These are phyloP conservation scores for Myriosclerotinia scirpicola DNA, from an alignment of 2,329 filamentous ascomycete genomes.

Conservation along the genomic window DNA sequence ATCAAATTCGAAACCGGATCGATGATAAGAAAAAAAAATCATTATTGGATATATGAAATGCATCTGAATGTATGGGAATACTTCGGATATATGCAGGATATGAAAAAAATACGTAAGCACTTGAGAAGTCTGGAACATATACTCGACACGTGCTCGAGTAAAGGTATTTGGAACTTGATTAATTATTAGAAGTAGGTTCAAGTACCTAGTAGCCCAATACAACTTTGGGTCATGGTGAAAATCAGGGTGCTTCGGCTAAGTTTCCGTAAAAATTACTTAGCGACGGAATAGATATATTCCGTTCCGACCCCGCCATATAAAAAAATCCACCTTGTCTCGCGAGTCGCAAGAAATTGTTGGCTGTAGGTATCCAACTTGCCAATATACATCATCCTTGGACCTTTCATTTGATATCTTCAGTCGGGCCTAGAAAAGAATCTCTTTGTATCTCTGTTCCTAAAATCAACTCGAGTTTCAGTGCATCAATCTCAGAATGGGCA, in stretches of 20 bases:
- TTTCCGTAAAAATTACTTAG: not conserved
- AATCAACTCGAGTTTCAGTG: not conserved
- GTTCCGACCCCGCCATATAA: not conserved
- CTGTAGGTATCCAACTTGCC: not conserved
- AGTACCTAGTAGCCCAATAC: not conserved
- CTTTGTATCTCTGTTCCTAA: not conserved
- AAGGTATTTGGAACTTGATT: not conserved
- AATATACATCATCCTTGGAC: not conserved
- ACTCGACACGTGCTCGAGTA: no score
- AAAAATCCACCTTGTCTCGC: not conserved
- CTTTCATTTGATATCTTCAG: not conserved
- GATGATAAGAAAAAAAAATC: not conserved
- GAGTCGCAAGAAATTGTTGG: not conserved
- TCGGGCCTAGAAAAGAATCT: not conserved
- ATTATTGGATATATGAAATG: not conserved
- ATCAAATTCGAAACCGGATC: not conserved
- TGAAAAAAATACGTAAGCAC: not conserved
- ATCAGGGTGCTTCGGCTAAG: conserved; percentile 3
- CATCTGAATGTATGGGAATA: conserved; percentile 7
- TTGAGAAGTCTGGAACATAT: not conserved
- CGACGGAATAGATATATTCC: not conserved
- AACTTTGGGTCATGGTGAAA: not conserved
- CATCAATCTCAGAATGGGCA: conserved; percentile 55
- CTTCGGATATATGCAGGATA: not conserved
- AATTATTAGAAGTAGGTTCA: no score